Percentiles rank a stretch among this genome's conserved stretches.
These are phyloP conservation scores for Globisporangium lucens DNA, from an alignment of 352 stramenopile genomes.

Conservation along the genomic window DNA sequence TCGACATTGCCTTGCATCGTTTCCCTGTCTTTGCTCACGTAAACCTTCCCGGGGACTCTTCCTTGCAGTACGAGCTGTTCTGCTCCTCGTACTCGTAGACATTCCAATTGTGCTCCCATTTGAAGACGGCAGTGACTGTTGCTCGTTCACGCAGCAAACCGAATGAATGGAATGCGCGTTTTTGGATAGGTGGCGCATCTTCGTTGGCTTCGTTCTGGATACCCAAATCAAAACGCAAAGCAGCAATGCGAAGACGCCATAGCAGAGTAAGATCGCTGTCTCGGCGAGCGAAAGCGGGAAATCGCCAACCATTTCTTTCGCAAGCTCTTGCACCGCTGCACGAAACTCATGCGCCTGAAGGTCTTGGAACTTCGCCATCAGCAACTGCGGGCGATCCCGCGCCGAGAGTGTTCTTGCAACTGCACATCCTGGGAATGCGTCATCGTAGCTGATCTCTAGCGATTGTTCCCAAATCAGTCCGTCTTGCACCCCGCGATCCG, in stretches of 20 bases:
- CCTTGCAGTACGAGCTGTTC: not conserved
- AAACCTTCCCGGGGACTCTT: not conserved
- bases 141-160: not conserved
- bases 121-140: not conserved
- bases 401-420: not conserved
- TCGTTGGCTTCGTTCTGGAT: not conserved
- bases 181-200: not conserved
- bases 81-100: not conserved
- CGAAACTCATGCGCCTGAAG: conserved; percentile 15
- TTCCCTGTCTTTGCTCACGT: not conserved
- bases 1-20: not conserved
- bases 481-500: not conserved
- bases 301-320: not conserved
- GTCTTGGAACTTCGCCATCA: not conserved
- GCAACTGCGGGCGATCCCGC: not conserved
- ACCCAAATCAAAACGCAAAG: not conserved
- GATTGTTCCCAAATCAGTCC: conserved; percentile 9
- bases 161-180: not conserved
- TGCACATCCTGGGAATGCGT: conserved; percentile 1
- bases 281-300: conserved; percentile 1
- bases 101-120: not conserved
- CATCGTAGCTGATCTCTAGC: not conserved
- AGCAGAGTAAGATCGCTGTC: not conserved
- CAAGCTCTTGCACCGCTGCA: not conserved
- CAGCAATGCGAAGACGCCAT: conserved; percentile 1